Evolutionary conservation across 768 basidiomycete species (phyloP), one percentile per base, ranked within the genome.

Genomic region (Tulasnella sp.): DNA sequence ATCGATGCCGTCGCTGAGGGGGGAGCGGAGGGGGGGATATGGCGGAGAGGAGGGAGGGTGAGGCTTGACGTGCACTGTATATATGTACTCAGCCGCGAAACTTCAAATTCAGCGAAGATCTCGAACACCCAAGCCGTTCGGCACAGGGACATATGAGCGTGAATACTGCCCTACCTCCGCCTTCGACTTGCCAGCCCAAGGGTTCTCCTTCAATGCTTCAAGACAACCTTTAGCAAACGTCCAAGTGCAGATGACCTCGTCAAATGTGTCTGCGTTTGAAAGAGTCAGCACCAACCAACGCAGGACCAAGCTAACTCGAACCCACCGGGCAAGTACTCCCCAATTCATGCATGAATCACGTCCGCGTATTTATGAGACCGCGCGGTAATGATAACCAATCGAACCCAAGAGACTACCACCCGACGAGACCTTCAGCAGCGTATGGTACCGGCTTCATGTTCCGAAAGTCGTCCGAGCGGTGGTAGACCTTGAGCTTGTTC

Each of bases 111-210:
- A n/a, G n/a, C n/a, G n/a, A n/a, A n/a, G n/a, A n/a, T n/a, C n/a
- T n/a, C n/a, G n/a, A n/a, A n/a, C n/a, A n/a, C n/a, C n/a, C n/a
- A n/a, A n/a, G n/a, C n/a, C n/a, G n/a, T n/a, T n/a, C n/a, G n/a
- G n/a, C n/a, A n/a, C n/a, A n/a, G n/a, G n/a, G n/a, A n/a, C n/a
- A n/a, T n/a, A n/a, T n/a, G n/a, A n/a, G n/a, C n/a, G n/a, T n/a
- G n/a, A n/a, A n/a, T n/a, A n/a, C n/a, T n/a, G n/a, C n/a, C n/a
- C n/a, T 41, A 79, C 78, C 78, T 79, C 78, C 28, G 58, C 69
- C 60, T 79, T 79, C 11, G 78, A 22, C 41, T 50, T 79, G 37
- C 78, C 78, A 22, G 78, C 78, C 54, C 64, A 79, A n/a, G 40
- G 78, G n/a, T 79, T 41, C 41, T 41, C 41, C 9, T 41, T 41